A percentile compares a stretch with the other conserved stretches of the same genome.
These are phyloP conservation scores for Coleophoma cylindrospora DNA, from an alignment of 2,329 filamentous ascomycete species.

Conservation along the genomic window DNA sequence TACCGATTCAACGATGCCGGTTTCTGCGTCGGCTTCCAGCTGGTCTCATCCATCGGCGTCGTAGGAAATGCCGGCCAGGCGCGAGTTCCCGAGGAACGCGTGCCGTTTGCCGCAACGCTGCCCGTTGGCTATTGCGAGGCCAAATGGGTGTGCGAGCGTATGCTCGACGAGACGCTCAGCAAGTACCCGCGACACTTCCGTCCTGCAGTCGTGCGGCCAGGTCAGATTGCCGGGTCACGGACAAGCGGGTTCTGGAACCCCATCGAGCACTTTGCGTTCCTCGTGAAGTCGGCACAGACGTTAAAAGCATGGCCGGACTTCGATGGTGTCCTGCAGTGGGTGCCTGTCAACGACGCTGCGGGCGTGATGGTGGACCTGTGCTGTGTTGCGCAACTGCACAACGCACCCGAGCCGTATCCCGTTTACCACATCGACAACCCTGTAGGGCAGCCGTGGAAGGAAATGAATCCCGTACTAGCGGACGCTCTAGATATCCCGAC, in stretches of 20 bases:
- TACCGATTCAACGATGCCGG: constrained; percentile 15
- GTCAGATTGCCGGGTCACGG: constrained; percentile 45
- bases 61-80: not conserved
- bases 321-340: constrained; percentile 33
- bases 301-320: constrained; percentile 35
- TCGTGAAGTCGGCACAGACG: constrained; percentile 43
- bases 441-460: constrained; percentile 31
- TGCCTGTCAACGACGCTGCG: constrained; percentile 36
- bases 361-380: constrained; percentile 25
- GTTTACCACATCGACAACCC: constrained; percentile 42
- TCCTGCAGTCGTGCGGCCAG: constrained; percentile 36
- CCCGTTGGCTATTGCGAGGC: constrained; percentile 44
- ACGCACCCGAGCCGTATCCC: constrained; percentile 13
- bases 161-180: constrained; percentile 41
- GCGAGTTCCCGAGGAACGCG: constrained; percentile 35
- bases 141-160: constrained; percentile 43
- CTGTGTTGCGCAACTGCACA: constrained; percentile 8
- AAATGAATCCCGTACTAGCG: constrained; percentile 23
- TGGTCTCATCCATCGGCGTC: not conserved
- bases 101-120: constrained; percentile 32
- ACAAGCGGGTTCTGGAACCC: constrained; percentile 47
- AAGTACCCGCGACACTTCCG: constrained; percentile 34
- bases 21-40: not conserved
- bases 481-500: constrained; percentile 23
- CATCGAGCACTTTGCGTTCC: constrained; percentile 41